Base-by-base conservation (phyloP, 2,329 filamentous ascomycete species). In the Pestalotiopsis sp. region DNA sequence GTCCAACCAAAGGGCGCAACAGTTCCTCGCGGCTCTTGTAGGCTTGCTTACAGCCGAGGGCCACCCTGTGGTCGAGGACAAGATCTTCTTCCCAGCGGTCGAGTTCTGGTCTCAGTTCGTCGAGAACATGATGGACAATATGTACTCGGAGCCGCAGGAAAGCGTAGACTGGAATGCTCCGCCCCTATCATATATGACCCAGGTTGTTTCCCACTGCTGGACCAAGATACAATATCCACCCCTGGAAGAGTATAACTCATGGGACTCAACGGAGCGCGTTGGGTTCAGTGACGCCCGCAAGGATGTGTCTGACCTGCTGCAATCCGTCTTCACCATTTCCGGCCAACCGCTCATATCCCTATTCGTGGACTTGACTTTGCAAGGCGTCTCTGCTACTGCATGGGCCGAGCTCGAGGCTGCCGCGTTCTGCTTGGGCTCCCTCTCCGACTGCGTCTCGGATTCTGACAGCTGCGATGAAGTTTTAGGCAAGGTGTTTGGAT, bases 101-200 rank as follows among this genome's bases (percentile, higher is more conserved):
- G 92, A 96, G 73, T 95, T 96, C 76, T 96, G 93, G 93, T 91
- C 88, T 20, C 90, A 88, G 1, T 94, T 91, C 75, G 88, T 92
- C 5, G 92, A 94, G 78, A 87, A 88, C 13, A 84, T 89, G 82
- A 87, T 84, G 68, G 91, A 89, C 75, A 82, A 80, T 10, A 80
- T 86, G 59, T 87, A 84, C 69, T 84, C 85, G 1, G 82, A 83
- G n/a, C 82, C 85, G 26, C 79, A 80, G 3, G 75, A 78, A 4
- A 78, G 81, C 4, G 78, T 81, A 2, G 72, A 78, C 6, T 93
- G 91, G 90, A 83, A 91, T 62, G 79, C 82, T 7, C 77, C 82
- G 7, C 89, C 91, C 1, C 84, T 89, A 63, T 79, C 82, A 7
- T 84, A 90, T 67, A 82, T 93, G 22, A 86, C 89, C 71, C 84